Conservation (phyloP, 805 yeast genomes). For the Ogataea parapolymorpha region DNA sequence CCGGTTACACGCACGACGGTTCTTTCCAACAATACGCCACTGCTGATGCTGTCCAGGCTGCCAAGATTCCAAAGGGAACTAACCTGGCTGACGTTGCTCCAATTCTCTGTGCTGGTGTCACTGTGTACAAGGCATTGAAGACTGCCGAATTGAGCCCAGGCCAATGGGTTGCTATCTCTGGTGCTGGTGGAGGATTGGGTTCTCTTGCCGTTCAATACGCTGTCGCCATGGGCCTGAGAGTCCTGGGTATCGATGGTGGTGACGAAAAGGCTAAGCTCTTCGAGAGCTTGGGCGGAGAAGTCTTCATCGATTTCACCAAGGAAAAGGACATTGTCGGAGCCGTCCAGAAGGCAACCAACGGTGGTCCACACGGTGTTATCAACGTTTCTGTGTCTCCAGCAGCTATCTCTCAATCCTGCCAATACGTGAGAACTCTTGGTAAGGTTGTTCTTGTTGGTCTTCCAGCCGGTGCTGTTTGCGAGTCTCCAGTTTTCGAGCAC, state of each 20-base stretch:
- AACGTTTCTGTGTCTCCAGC: slow-evolving; percentile 59
- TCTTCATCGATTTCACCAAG: slow-evolving; percentile 52
- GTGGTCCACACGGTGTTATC: slow-evolving; percentile 66
- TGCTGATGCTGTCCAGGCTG: slow-evolving; percentile 86
- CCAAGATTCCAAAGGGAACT: slow-evolving; percentile 67
- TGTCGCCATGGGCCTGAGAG: slow-evolving; percentile 70
- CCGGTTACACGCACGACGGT: slow-evolving; percentile 89
- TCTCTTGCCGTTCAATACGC: slow-evolving; percentile 76
- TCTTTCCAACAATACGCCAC: slow-evolving; percentile 89
- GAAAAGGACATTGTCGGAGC: slow-evolving; percentile 41
- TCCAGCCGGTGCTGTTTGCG: slow-evolving; percentile 76
- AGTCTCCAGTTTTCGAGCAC: slow-evolving; percentile 67
- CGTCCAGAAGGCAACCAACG: slow-evolving; percentile 41
- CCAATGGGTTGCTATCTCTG: slow-evolving; percentile 74
- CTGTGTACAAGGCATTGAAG: slow-evolving; percentile 87
- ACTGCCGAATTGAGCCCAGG: slow-evolving; percentile 74
- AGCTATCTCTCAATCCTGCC: slow-evolving; percentile 53
- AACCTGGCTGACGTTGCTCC: slow-evolving; percentile 79
- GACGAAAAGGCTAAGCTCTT: slow-evolving; percentile 56
- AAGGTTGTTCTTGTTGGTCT: slow-evolving; percentile 65
- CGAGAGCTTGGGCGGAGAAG: slow-evolving; percentile 60
- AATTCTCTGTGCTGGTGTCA: slow-evolving; percentile 86
- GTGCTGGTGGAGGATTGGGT: slow-evolving; percentile 85
- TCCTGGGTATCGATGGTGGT: slow-evolving; percentile 74
- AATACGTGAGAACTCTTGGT: slow-evolving; percentile 58